Base-by-base conservation (phyloP, 495 filamentous ascomycete genomes). In the Astrothelium macrocarpum region DNA sequence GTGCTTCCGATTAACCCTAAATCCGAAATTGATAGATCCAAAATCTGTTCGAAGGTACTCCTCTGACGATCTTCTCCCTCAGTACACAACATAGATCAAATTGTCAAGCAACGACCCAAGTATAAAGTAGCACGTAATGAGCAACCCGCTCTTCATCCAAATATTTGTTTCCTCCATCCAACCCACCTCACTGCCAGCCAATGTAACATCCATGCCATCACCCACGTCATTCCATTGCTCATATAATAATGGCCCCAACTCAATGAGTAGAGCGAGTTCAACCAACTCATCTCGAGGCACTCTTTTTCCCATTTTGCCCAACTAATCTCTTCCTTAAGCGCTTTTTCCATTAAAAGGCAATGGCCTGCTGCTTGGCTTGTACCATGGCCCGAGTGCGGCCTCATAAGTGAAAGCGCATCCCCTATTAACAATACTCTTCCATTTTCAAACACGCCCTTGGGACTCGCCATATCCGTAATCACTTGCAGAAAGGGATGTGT, bases 401-500 rank as follows among this genome's bases (percentile, higher is more conserved):
- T 39, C 14, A 14, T 5, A 5, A 14, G 5, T 5, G 34, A 39
- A 5, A 39, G 5, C 5, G 34, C 34, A 14, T 39, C 34, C 5
- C 34, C 34, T 5, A 39, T 5, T 14, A 39, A 39, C 14, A 39
- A 5, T 14, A 39, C 34, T 14, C 34, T 39, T 39, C 34, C 34
- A 5, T 14, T 14, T 14, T 39, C 34, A 39, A 39, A 39, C 5
- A 5, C 5, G 14, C 5, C 34, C 34, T 39, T 39, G 34, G 34
- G 34, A 39, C 34, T 39, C 14, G 14, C 5, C 14, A 80, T 75
- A 62, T 83, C 80, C 4, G 79, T 81, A 11, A 83, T 78, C 0
- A 76, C 78, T 64, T 82, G 79, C 1, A 83, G 75, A 68, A 83
- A 84, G 0, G 82, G 81, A 45, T 72, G 66, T 61, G 73, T 68